Conservation (phyloP, 2,329 filamentous ascomycete genomes). For the Zalaria obscura region DNA sequence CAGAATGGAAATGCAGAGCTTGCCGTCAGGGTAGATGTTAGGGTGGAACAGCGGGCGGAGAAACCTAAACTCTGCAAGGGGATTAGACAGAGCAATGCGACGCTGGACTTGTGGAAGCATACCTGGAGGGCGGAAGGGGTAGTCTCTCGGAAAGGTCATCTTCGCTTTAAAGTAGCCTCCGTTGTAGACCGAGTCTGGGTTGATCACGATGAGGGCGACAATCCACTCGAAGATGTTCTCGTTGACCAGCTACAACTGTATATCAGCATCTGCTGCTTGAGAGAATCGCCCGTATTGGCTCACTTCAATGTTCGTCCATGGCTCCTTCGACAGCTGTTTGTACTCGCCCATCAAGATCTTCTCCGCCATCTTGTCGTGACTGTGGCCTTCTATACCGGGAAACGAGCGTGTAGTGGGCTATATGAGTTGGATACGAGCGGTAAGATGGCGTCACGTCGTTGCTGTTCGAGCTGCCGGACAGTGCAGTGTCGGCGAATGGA, state of each 20-base stretch:
- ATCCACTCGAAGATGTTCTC: constrained; percentile 81
- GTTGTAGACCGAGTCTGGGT: constrained; percentile 81
- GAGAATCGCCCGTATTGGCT: constrained; percentile 10
- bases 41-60: constrained; percentile 70
- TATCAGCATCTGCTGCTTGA: not conserved
- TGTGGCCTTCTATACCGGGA: no score
- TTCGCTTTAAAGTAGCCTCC: constrained; percentile 86
- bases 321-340: constrained; percentile 69
- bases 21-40: constrained; percentile 84
- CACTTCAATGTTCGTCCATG: constrained; percentile 86
- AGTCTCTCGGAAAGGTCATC: constrained; percentile 78
- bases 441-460: no score
- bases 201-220: constrained; percentile 80
- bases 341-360: constrained; percentile 83
- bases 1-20: constrained; percentile 91
- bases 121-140: constrained; percentile 74
- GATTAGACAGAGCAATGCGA: not conserved
- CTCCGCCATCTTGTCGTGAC: constrained; percentile 38
- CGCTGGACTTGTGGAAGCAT: constrained; percentile 11
- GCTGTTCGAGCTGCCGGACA: no score
- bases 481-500: no score
- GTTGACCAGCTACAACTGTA: constrained; percentile 46
- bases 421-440: no score
- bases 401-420: no score
- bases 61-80: constrained; percentile 60